A percentile compares a stretch with the other conserved stretches of the same genome.
Conservation (phyloP, 169 alveolate species). For the Eimeria mitis region DNA sequence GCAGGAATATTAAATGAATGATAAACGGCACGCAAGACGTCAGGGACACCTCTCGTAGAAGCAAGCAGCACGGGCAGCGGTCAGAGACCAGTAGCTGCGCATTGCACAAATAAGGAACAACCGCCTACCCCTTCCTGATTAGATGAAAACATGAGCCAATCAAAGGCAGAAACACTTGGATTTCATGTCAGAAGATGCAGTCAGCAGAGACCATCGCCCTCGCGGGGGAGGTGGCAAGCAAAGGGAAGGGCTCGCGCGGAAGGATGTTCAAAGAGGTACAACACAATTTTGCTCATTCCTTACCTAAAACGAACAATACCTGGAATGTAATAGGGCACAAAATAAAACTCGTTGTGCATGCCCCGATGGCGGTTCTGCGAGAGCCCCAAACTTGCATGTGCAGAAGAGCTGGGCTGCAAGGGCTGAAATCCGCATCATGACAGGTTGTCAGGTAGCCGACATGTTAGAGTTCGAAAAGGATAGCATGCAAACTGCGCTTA, state of each 20-base stretch:
- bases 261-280: not conserved
- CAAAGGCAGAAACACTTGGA: not conserved
- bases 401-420: not conserved
- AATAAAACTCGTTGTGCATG: not conserved
- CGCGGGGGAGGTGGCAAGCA: not conserved
- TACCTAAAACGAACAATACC: not conserved
- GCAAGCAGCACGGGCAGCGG: not conserved
- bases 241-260: not conserved
- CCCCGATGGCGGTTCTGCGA: not conserved
- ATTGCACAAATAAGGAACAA: not conserved
- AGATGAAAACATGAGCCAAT: not conserved
- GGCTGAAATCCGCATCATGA: not conserved
- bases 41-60: not conserved
- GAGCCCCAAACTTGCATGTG: slow-evolving; percentile 37
- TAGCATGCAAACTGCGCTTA: not conserved
- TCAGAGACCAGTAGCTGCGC: not conserved
- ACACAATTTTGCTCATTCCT: not conserved
- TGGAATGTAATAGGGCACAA: not conserved
- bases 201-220: not conserved
- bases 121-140: not conserved
- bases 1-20: not conserved
- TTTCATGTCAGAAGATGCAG: not conserved
- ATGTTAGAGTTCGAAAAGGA: not conserved
- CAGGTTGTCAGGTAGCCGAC: not conserved
- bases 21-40: not conserved